Conservation (phyloP, 2,329 filamentous ascomycete species). For the Epichloe gansuensis region DNA sequence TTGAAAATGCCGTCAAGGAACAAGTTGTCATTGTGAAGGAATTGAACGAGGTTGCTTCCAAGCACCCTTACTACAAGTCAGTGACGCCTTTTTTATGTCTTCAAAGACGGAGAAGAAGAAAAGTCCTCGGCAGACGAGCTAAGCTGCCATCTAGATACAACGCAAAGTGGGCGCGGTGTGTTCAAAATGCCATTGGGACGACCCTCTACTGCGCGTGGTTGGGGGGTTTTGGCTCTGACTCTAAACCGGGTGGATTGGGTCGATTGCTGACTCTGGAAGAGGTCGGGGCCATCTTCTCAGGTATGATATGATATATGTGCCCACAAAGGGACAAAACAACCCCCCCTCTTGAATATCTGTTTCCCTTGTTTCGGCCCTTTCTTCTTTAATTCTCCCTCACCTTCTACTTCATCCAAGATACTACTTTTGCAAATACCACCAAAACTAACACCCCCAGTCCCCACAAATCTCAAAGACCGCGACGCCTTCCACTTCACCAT, state of each 20-base stretch:
- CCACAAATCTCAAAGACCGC: slow-evolving; percentile 77
- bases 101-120: background rate
- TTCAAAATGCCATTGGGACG: slow-evolving; percentile 62
- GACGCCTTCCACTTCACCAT: slow-evolving; percentile 93
- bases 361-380: background rate
- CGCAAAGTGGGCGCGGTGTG: slow-evolving; percentile 65
- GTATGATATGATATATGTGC: slow-evolving; percentile 29
- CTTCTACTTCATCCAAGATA: background rate
- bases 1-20: slow-evolving; percentile 57
- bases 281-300: slow-evolving; percentile 62
- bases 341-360: background rate
- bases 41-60: slow-evolving; percentile 60
- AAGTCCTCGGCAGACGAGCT: background rate
- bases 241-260: slow-evolving; percentile 38
- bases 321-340: background rate
- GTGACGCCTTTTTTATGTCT: background rate
- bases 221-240: slow-evolving; percentile 46
- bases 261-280: slow-evolving; percentile 79
- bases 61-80: slow-evolving; percentile 93
- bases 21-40: slow-evolving; percentile 59
- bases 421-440: background rate
- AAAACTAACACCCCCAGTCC: slow-evolving; percentile 41
- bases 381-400: background rate
- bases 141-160: slow-evolving; percentile 47
- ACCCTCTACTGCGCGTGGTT: slow-evolving; percentile 58